Conservation (phyloP, 805 yeast genomes). For the Tetrapisispora pingtungensis region DNA sequence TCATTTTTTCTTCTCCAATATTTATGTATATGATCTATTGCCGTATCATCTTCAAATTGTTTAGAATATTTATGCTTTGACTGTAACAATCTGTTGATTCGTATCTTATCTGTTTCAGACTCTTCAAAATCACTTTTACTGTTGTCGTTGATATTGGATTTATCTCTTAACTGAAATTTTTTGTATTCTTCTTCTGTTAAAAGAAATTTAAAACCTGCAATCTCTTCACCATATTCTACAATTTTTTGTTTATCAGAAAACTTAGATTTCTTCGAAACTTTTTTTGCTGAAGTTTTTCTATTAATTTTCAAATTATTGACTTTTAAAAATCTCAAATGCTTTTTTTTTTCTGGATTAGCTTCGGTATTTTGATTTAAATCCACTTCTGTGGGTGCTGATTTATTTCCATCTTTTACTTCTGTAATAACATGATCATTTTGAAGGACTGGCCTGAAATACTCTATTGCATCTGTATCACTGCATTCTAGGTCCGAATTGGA, state of each 20-base stretch:
- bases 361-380: too few species aligned
- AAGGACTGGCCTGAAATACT: neutral
- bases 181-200: slow-evolving; percentile 5
- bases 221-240: slow-evolving; percentile 13
- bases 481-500: neutral
- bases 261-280: neutral
- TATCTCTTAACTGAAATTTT: neutral
- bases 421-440: neutral
- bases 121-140: too few species aligned
- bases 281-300: neutral
- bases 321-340: neutral
- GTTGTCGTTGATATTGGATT: too few species aligned
- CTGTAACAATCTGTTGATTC: too few species aligned
- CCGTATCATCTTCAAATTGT: neutral
- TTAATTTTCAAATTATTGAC: neutral
- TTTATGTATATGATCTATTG: neutral
- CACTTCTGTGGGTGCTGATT: neutral
- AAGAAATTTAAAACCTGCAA: slow-evolving; percentile 14
- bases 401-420: neutral
- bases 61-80: too few species aligned
- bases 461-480: neutral
- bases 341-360: neutral
- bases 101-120: too few species aligned
- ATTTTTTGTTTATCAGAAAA: too few species aligned
- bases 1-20: neutral